Evolutionary conservation across 805 yeast species (phyloP).

Genomic region (Nakazawaea peltata): DNA sequence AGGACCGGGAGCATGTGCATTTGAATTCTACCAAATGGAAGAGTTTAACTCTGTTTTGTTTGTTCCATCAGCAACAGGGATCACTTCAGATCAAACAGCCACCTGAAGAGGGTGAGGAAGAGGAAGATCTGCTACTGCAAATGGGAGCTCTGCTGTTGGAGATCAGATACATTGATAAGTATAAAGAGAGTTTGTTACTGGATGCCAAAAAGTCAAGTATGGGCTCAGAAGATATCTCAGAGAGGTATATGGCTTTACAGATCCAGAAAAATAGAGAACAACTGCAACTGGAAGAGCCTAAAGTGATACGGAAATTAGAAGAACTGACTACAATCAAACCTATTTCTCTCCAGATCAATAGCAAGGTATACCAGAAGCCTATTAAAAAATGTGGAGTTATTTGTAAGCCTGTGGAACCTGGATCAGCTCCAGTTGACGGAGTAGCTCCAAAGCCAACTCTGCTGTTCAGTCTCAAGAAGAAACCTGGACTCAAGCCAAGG

Average conservation of each 20-base stretch:
- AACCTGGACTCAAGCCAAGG: conserved; percentile 6
- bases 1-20: conserved; percentile 78
- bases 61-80: conserved; percentile 49
- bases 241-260: conserved; percentile 41
- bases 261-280: conserved; percentile 31
- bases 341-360: conserved; percentile 1
- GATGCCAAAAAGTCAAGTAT: conserved; percentile 27
- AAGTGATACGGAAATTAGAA: conserved; percentile 6
- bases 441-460: neutral
- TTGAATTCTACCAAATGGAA: conserved; percentile 85
- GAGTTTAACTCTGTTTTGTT: conserved; percentile 60
- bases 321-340: neutral
- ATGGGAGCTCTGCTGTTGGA: conserved; percentile 23
- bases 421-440: too few species aligned
- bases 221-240: conserved; percentile 38
- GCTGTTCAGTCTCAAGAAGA: conserved; percentile 1
- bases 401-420: conserved; percentile 16
- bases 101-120: conserved; percentile 19
- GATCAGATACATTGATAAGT: conserved; percentile 47
- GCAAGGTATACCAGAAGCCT: conserved; percentile 12
- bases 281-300: neutral
- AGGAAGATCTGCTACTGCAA: conserved; percentile 22
- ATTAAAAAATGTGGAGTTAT: conserved; percentile 22
- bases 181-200: conserved; percentile 37
- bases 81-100: conserved; percentile 34